Conservation (phyloP, 129 eudicot genomes). For the Oenanthe sinensis region DNA sequence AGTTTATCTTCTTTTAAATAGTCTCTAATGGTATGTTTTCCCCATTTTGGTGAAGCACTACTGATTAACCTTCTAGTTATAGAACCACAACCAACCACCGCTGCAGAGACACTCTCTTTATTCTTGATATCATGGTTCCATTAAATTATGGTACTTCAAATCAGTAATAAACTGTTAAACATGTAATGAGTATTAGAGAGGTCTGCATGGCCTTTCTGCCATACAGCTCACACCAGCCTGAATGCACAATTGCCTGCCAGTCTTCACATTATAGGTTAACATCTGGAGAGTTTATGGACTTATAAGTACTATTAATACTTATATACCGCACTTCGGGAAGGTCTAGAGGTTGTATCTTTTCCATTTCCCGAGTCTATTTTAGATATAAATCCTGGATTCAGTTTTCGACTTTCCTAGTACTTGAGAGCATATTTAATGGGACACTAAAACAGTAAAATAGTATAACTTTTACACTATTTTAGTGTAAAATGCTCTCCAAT, state of each 20-base stretch:
- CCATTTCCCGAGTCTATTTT: background rate
- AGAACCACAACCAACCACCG: background rate
- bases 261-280: slow-evolving; percentile 2
- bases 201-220: background rate
- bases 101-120: background rate
- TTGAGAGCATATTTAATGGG: too few relatives aligned
- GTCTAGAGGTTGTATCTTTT: background rate
- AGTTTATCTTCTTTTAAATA: background rate
- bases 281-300: background rate
- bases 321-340: background rate
- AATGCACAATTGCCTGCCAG: background rate
- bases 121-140: background rate
- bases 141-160: background rate
- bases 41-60: background rate
- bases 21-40: background rate
- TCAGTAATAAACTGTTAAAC: background rate
- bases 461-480: too few relatives aligned
- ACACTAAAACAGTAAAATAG: too few relatives aligned
- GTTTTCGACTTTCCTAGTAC: too few relatives aligned
- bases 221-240: background rate
- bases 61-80: background rate
- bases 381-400: background rate
- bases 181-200: background rate
- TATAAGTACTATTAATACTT: background rate
- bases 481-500: too few relatives aligned